Evolutionary conservation across 768 basidiomycete species (phyloP), one percentile per base, ranked within the genome.

Genomic region (Kwoniella heveanensis): DNA sequence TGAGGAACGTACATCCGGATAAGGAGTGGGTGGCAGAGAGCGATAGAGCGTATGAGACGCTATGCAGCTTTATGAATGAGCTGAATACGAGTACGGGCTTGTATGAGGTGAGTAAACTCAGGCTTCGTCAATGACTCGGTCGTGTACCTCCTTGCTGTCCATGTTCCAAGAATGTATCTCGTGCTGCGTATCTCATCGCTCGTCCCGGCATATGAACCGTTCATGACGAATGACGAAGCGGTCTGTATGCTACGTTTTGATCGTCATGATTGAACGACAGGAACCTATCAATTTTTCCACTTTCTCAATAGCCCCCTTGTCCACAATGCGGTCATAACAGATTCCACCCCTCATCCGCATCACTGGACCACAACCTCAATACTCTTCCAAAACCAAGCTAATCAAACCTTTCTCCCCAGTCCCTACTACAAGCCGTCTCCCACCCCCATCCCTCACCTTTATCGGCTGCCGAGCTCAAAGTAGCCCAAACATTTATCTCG

Each of bases 61-160:
- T 98, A 66, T 97, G 92, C 82, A 90, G 93, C 81, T 94, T 90
- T 79, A 98, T 99, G 94, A 97, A 97, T 79, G 87, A 91, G 50
- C 83, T 98, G 63, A 99, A 99, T 80, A 97, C 94, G 30, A 85
- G 98, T 82, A 87, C 89, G 32, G 91, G 89, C 39, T 83, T 99
- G 50, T 94, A 93, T 67, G 85, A 91, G 82, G 94, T 90, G 79
- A 80, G 90, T 70, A 83, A 60, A 47, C 19, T 22, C 52, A 2
- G 25, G 17, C 15, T 44, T 10, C 32, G 32, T 32, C 32, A 32
- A 5, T 5, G 32, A 32, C 13, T 13, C 19, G 39, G 39, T 17
- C 4, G 39, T 44, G 39, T 44, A 17, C 9, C 39, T 44, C 17
- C 15, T 19, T 4, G 8, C 39, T 44, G 15, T 32, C 7, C 13